phyloP scores from a whole-genome alignment of 768 basidiomycete species.

The Termitomyces sp. region DNA sequence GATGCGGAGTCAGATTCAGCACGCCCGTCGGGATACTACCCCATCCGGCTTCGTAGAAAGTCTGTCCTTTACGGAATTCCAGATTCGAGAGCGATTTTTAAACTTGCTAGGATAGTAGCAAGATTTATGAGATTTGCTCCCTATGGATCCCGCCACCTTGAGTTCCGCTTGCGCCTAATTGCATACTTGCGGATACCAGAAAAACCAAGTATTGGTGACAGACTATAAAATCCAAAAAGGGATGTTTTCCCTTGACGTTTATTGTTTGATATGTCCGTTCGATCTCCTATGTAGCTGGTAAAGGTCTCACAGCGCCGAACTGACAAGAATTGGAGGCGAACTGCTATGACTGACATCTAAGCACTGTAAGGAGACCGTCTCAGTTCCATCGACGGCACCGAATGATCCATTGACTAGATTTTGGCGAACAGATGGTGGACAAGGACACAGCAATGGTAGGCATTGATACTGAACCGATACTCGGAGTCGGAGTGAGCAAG shows the following conservation, averaged over 20 bases:
- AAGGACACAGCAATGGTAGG: conserved; percentile 9
- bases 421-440: conserved; percentile 10
- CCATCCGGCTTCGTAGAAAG: conserved; percentile 21
- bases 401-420: neutral
- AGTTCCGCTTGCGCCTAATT: neutral
- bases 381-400: conserved; percentile 9
- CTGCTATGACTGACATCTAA: conserved; percentile 5
- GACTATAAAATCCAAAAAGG: neutral
- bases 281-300: neutral
- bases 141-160: neutral
- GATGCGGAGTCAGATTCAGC: conserved; percentile 17
- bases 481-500: neutral
- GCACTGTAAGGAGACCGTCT: neutral
- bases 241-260: conserved; percentile 4
- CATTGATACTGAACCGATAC: neutral
- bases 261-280: conserved; percentile 1
- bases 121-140: conserved; percentile 2
- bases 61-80: conserved; percentile 8
- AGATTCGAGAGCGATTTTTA: conserved; percentile 5
- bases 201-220: neutral
- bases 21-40: conserved; percentile 15
- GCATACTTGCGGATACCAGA: neutral
- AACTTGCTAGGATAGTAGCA: neutral
- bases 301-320: conserved; percentile 4
- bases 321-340: neutral